Evolutionary conservation across 805 yeast species (phyloP).

Genomic region (Metschnikowia chrysomelidarum): DNA sequence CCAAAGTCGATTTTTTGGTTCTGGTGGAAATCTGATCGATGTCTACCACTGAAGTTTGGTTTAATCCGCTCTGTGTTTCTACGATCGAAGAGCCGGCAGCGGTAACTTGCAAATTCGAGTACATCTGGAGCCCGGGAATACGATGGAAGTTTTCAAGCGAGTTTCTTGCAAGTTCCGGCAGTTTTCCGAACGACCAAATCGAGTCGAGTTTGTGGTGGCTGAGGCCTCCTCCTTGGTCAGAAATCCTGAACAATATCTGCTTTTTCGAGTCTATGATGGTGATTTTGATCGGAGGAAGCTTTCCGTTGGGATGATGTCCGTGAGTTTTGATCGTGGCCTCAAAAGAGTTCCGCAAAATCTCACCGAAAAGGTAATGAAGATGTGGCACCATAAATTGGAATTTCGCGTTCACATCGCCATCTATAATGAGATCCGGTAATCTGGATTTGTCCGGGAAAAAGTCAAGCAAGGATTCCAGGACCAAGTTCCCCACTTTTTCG

Average conservation of each 20-base stretch:
- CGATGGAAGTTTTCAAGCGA: constrained; percentile 66
- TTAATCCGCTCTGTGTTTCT: constrained; percentile 24
- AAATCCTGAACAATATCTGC: constrained; percentile 70
- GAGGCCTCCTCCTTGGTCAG: constrained; percentile 92
- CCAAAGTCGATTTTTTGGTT: constrained; percentile 52
- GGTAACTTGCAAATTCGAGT: constrained; percentile 42
- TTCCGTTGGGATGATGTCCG: constrained; percentile 24
- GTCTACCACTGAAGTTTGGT: constrained; percentile 44
- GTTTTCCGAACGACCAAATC: constrained; percentile 87
- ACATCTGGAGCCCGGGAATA: constrained; percentile 58
- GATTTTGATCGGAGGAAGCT: constrained; percentile 74
- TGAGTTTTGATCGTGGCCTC: constrained; percentile 69
- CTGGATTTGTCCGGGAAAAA: constrained; percentile 50
- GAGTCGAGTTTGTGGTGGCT: constrained; percentile 54
- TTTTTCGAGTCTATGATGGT: constrained; percentile 66
- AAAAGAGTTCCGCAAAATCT: constrained; percentile 78
- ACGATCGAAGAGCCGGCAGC: constrained; percentile 40
- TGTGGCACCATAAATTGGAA: constrained; percentile 88
- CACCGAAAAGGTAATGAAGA: constrained; percentile 82
- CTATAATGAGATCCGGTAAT: constrained; percentile 75
- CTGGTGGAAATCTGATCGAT: constrained; percentile 29
- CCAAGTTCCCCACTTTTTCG: constrained; percentile 50
- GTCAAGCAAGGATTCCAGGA: constrained; percentile 48
- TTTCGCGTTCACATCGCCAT: constrained; percentile 62
- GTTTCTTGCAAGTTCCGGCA: constrained; percentile 54